These are phyloP conservation scores for Tetrahymena thermophila DNA, from an alignment of 73 alveolate genomes.

Conservation along the genomic window DNA sequence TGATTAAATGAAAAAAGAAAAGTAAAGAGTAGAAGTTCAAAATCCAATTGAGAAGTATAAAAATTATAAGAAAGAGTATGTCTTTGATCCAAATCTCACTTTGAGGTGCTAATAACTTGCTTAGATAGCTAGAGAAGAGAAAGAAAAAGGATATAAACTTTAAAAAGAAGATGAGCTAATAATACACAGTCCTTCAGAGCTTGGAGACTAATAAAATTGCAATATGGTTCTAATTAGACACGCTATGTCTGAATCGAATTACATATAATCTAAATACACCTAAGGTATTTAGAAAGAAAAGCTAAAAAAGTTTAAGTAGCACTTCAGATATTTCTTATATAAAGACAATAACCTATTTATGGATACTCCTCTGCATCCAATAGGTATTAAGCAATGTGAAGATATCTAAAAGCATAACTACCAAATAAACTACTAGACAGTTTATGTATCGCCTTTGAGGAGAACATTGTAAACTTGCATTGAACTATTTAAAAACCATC, in stretches of 20 bases:
- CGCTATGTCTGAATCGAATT: background rate
- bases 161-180: background rate
- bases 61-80: background rate
- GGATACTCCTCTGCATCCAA: conserved; percentile 45
- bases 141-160: background rate
- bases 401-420: conserved; percentile 10
- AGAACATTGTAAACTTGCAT: conserved; percentile 63
- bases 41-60: background rate
- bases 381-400: conserved; percentile 52
- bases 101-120: background rate
- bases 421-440: conserved; percentile 35
- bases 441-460: conserved; percentile 63
- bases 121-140: background rate
- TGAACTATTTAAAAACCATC: conserved; percentile 54
- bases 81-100: background rate
- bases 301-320: background rate
- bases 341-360: conserved; percentile 1
- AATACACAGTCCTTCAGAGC: background rate
- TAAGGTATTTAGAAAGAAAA: background rate
- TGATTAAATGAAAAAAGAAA: background rate
- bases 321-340: background rate
- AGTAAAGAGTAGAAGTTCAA: too few relatives aligned
- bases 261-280: background rate
- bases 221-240: background rate
- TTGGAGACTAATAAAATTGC: background rate